These are phyloP conservation scores for Davidsoniella virescens DNA, from an alignment of 2,329 filamentous ascomycete genomes.

Conservation along the genomic window DNA sequence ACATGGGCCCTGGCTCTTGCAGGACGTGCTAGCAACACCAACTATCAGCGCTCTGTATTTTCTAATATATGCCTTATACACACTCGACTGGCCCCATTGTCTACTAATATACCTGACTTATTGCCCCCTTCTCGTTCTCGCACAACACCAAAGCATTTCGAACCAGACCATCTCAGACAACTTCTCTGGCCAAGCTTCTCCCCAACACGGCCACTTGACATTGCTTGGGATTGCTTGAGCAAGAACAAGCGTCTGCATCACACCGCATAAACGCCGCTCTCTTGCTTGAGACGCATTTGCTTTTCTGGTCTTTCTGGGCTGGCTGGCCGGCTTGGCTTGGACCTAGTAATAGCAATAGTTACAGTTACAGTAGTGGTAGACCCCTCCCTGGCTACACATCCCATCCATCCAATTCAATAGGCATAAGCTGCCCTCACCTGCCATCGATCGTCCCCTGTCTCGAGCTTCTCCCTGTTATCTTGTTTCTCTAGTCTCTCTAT, in stretches of 20 bases:
- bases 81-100: not conserved
- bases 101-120: not conserved
- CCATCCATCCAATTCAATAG: not conserved
- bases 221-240: not conserved
- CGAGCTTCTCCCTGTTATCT: not conserved
- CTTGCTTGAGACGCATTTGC: not conserved
- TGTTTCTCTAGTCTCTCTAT: not conserved
- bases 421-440: conserved; percentile 3
- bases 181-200: not conserved
- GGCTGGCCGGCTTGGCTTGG: no score
- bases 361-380: no score
- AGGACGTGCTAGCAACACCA: not conserved
- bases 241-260: no score
- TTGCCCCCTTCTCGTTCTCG: not conserved
- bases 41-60: not conserved
- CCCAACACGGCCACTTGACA: not conserved
- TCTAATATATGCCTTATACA: not conserved
- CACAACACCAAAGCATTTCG: not conserved
- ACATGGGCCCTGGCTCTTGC: not conserved
- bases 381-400: no score
- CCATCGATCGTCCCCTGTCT: conserved; percentile 2
- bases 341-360: no score
- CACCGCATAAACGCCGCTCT: not conserved
- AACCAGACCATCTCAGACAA: not conserved
- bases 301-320: not conserved